These are phyloP conservation scores for Fusarium penzigii DNA, from an alignment of 2,329 filamentous ascomycete species.

Conservation along the genomic window DNA sequence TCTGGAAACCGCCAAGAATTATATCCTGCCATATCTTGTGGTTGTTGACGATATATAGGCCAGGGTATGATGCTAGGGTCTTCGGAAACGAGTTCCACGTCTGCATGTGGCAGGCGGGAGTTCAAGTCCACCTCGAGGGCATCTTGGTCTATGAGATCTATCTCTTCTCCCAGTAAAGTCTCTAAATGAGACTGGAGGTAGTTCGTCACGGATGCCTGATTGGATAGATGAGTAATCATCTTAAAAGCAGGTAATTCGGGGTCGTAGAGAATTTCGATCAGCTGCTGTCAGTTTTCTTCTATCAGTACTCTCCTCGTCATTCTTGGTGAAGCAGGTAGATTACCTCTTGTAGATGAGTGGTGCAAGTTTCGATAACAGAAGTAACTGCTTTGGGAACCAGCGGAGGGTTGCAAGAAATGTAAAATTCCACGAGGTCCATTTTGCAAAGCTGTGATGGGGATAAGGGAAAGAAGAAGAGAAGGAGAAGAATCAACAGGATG, in stretches of 20 bases:
- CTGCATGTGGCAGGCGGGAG: conserved; percentile 1
- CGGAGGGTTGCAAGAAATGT: conserved; percentile 37
- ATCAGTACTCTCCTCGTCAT: neutral
- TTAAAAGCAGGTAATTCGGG: conserved; percentile 40
- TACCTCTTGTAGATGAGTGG: conserved; percentile 11
- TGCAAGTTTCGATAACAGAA: conserved; percentile 20
- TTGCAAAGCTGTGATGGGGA: neutral
- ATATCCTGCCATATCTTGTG: conserved; percentile 6
- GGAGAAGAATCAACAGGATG: too few relatives aligned
- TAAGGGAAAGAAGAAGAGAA: too few relatives aligned
- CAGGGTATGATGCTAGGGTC: conserved; percentile 27
- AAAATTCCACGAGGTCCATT: conserved; percentile 34
- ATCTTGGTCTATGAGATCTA: conserved; percentile 8
- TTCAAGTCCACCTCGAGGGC: neutral
- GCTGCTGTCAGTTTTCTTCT: conserved; percentile 6
- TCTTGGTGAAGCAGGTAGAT: neutral
- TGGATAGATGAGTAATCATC: conserved; percentile 17
- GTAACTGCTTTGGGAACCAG: conserved; percentile 33
- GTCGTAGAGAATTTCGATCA: conserved; percentile 39
- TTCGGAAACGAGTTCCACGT: conserved; percentile 20
- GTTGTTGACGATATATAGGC: conserved; percentile 9
- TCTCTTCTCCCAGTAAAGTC: conserved; percentile 21
- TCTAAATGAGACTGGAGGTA: conserved; percentile 24
- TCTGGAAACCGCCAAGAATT: conserved; percentile 25
- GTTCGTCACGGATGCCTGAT: conserved; percentile 14